Evolutionary conservation across 768 basidiomycete species (phyloP).

Genomic region (Tylopilus sp.): DNA sequence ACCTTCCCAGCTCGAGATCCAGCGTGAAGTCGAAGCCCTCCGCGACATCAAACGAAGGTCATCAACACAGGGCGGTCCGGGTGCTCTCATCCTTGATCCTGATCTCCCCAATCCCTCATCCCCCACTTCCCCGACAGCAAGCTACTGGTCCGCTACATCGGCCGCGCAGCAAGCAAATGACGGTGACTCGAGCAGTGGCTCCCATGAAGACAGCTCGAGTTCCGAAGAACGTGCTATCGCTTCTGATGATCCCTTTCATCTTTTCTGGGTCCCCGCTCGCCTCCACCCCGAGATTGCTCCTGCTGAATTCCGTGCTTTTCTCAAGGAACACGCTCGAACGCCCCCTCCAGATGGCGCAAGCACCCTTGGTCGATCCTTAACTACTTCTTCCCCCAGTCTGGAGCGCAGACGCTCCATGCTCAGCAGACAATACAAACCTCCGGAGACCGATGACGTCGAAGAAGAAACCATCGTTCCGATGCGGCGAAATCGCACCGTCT

Average conservation of each 20-base stretch:
- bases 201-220: conserved; percentile 39
- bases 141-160: conserved; percentile 45
- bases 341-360: conserved; percentile 49
- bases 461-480: conserved; percentile 68
- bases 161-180: conserved; percentile 37
- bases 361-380: conserved; percentile 41
- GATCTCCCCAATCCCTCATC: conserved; percentile 80
- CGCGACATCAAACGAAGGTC: conserved; percentile 84
- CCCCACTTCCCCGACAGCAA: conserved; percentile 52
- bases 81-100: conserved; percentile 82
- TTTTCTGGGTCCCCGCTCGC: conserved; percentile 98
- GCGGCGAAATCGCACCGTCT: conserved; percentile 63
- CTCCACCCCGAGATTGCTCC: conserved; percentile 98
- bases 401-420: conserved; percentile 91
- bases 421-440: conserved; percentile 86
- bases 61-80: conserved; percentile 67
- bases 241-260: conserved; percentile 77
- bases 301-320: conserved; percentile 90
- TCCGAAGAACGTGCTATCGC: conserved; percentile 30
- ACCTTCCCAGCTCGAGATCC: conserved; percentile 81
- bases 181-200: conserved; percentile 43
- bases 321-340: conserved; percentile 84
- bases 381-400: conserved; percentile 47
- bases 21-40: conserved; percentile 81
- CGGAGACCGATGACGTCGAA: conserved; percentile 72